Percentiles rank a stretch among this genome's conserved stretches.
Conservation (phyloP, 805 yeast species). For the Kluyveromyces dobzhanskii region DNA sequence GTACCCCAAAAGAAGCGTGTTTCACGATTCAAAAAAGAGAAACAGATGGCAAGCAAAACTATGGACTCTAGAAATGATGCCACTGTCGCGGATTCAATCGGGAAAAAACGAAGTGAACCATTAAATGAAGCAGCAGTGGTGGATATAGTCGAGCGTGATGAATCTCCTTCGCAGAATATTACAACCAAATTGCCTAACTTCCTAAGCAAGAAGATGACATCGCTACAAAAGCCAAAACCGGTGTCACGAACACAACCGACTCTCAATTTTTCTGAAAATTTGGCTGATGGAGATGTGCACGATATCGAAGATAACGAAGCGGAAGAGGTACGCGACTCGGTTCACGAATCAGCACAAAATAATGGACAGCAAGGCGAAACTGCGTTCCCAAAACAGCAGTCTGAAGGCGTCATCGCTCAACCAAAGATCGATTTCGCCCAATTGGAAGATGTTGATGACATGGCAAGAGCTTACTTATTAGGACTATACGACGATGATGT, state of each 20-base stretch:
- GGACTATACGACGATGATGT: conserved; percentile 58
- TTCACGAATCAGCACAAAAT: neutral
- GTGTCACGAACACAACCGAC: neutral
- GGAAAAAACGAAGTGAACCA: neutral
- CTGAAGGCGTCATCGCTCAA: neutral
- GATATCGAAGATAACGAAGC: neutral
- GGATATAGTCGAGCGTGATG: conserved; percentile 7
- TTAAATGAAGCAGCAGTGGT: neutral
- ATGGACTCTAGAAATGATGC: neutral
- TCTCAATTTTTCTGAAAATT: conserved; percentile 3
- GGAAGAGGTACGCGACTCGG: neutral
- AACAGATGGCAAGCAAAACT: conserved; percentile 4
- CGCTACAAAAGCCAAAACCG: conserved; percentile 6
- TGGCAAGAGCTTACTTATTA: conserved; percentile 52
- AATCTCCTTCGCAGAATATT: neutral
- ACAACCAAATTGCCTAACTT: neutral
- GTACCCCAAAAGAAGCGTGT: conserved; percentile 10
- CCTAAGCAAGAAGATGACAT: conserved; percentile 4
- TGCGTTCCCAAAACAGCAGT: neutral
- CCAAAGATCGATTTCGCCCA: conserved; percentile 32
- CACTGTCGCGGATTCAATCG: neutral
- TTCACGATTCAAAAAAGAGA: conserved; percentile 26
- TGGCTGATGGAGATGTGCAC: too few species aligned
- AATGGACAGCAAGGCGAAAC: too few species aligned
- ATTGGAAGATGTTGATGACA: conserved; percentile 39